A percentile compares a stretch with the other conserved stretches of the same genome.
Evolutionary conservation across 2,329 filamentous ascomycete genomes (phyloP).

Genomic region (Paraphoma chrysanthemicola): DNA sequence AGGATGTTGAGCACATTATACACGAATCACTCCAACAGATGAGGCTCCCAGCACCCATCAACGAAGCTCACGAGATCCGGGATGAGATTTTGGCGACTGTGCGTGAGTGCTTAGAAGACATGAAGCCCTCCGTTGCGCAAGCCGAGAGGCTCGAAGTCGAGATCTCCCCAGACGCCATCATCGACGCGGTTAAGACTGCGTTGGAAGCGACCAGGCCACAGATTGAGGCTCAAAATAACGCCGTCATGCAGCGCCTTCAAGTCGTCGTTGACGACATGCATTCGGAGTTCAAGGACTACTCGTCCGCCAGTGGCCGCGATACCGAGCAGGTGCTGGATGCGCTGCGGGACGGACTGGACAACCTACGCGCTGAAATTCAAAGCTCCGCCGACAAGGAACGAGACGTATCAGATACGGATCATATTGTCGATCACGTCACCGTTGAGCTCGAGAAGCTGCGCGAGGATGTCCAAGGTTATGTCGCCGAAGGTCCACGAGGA

Average conservation of each 20-base stretch:
- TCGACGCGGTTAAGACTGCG: conserved; percentile 64
- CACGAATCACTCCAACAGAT: conserved; percentile 87
- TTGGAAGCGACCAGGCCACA: conserved; percentile 61
- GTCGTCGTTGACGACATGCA: conserved; percentile 67
- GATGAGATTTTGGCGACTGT: conserved; percentile 87
- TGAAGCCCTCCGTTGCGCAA: conserved; percentile 60
- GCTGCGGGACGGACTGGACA: conserved; percentile 85
- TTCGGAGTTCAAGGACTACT: conserved; percentile 76
- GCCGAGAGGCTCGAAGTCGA: conserved; percentile 49
- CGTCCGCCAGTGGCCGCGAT: conserved; percentile 78
- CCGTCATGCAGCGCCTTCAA: conserved; percentile 67
- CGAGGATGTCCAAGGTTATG: conserved; percentile 63
- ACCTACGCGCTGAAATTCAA: conserved; percentile 80
- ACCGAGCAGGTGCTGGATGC: conserved; percentile 89
- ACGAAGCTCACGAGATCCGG: conserved; percentile 72
- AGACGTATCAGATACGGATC: conserved; percentile 74
- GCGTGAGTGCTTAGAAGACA: conserved; percentile 83
- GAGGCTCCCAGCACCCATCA: conserved; percentile 73
- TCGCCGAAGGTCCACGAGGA: conserved; percentile 51
- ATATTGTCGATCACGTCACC: conserved; percentile 74
- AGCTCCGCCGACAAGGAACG: conserved; percentile 76
- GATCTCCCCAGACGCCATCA: conserved; percentile 60
- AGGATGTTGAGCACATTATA: conserved; percentile 85
- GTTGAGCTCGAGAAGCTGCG: conserved; percentile 70
- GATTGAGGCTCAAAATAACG: conserved; percentile 62